Evolutionary conservation across 768 basidiomycete species (phyloP), one percentile per base, ranked within the genome.

Genomic region (Coprinopsis cinerea): DNA sequence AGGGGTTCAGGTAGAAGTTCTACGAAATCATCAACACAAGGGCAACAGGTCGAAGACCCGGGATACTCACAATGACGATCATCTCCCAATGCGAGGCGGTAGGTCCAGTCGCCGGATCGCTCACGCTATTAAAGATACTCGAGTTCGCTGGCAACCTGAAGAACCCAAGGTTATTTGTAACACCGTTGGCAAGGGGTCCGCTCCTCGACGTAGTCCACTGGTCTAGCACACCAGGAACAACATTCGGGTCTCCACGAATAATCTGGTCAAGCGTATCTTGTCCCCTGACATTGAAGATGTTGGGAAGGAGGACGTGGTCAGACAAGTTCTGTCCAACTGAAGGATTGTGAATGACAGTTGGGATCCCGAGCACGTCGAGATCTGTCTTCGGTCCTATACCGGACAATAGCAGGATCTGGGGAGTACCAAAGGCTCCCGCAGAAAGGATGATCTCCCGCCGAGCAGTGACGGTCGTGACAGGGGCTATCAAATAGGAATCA

Each of bases 251-350:
- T 28, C 59, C 61, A 23, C 64, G 55, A 46, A 63, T 50, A 24
- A 64, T 44, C 15, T 30, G 28, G 37, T 68, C 64, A 17, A 59
- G 51, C 30, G 57, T 63, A 7, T 65, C 58, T 2, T 40, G 56
- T 9, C 51, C 55, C 9, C 59, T 58, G 26, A 63, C 62, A n/a
- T 49, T 48, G 52, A 59, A 69, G n/a, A 60, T 50, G 46, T 55
- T 62, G 18, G 61, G 53, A 11, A 63, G 48, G 23, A 61, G 34
- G 11, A 59, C 48, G 44, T 75, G 72, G 49, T 76, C 76, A 42
- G 69, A 69, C 20, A 80, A 61, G 55, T 78, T 78, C 55, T 69
- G 65, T 1, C 76, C 76, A n/a, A 77, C 74, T 5, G 65, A 67
- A 1, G 67, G 64, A 30, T 70, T 63, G 40, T 73, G 57, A 20